Percentiles rank a stretch among this genome's conserved stretches.
Conservation (phyloP, 805 yeast genomes). For the Komagataella phaffii region DNA sequence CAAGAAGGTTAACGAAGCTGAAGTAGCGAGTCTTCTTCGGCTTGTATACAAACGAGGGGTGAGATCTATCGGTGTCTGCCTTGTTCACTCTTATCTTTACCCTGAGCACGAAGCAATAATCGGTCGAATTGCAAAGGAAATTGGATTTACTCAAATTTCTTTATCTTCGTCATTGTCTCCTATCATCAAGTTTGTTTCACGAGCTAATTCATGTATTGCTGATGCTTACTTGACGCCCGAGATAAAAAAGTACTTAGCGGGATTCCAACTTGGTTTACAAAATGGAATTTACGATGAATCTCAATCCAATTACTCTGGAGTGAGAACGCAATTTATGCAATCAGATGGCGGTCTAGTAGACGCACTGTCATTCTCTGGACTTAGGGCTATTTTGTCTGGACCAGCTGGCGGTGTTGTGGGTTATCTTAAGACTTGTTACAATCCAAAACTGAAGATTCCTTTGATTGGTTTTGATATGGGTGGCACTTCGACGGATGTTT, state of each 20-base stretch:
- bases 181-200: slow-evolving; percentile 62
- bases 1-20: slow-evolving; percentile 31
- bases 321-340: slow-evolving; percentile 77
- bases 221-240: slow-evolving; percentile 81
- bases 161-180: slow-evolving; percentile 60
- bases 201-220: slow-evolving; percentile 69
- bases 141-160: slow-evolving; percentile 62
- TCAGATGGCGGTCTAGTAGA: slow-evolving; percentile 93
- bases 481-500: slow-evolving; percentile 81
- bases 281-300: slow-evolving; percentile 28
- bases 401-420: slow-evolving; percentile 99
- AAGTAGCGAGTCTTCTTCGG: slow-evolving; percentile 26
- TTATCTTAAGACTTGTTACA: slow-evolving; percentile 69
- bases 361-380: slow-evolving; percentile 72
- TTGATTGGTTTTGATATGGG: slow-evolving; percentile 84
- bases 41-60: slow-evolving; percentile 42
- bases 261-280: slow-evolving; percentile 48
- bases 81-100: slow-evolving; percentile 62
- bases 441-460: slow-evolving; percentile 38
- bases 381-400: slow-evolving; percentile 82
- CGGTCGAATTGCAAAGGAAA: slow-evolving; percentile 28
- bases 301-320: slow-evolving; percentile 24
- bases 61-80: slow-evolving; percentile 56
- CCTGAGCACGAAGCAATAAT: slow-evolving; percentile 45
- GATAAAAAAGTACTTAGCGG: slow-evolving; percentile 46